Percentiles rank a stretch among this genome's conserved stretches.
phyloP scores from a whole-genome alignment of 192 early-diverging fungal species.

The Backusella australiensis region DNA sequence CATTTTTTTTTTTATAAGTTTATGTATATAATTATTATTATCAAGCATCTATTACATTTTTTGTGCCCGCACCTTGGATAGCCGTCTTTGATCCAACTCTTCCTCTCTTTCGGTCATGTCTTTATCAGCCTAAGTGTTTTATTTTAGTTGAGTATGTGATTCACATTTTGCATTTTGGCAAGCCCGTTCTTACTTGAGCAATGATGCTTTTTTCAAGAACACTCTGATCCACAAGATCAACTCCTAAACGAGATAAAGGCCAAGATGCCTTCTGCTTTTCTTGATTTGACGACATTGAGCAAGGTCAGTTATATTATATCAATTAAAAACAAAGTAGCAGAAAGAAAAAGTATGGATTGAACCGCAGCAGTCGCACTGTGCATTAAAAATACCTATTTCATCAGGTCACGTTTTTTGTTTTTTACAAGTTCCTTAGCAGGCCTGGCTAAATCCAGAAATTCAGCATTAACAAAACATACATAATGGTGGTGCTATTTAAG shows the following conservation, averaged over 20 bases:
- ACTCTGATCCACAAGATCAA: constrained; percentile 58
- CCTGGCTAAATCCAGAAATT: too few species aligned
- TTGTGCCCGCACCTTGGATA: constrained; percentile 56
- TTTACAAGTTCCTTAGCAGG: too few species aligned
- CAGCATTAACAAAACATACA: too few species aligned
- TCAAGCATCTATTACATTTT: constrained; percentile 36
- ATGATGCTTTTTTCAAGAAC: constrained; percentile 66
- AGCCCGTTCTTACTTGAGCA: constrained; percentile 39
- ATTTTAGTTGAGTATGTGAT: background rate
- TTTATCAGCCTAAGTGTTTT: constrained; percentile 45
- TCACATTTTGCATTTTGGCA: background rate
- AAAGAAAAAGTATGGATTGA: background rate
- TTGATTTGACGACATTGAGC: background rate
- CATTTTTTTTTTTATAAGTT: background rate
- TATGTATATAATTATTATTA: background rate
- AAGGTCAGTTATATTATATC: background rate
- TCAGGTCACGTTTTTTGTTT: background rate
- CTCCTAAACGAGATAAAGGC: constrained; percentile 23
- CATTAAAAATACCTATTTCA: background rate
- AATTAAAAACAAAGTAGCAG: background rate
- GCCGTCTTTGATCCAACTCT: constrained; percentile 62
- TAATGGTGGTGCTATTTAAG: too few species aligned
- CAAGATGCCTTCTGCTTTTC: background rate
- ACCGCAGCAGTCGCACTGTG: background rate
- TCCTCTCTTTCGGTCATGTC: constrained; percentile 60